Conservation (phyloP, 176 grass and related monocot genomes). For the Hyparrhenia diplandra region DNA sequence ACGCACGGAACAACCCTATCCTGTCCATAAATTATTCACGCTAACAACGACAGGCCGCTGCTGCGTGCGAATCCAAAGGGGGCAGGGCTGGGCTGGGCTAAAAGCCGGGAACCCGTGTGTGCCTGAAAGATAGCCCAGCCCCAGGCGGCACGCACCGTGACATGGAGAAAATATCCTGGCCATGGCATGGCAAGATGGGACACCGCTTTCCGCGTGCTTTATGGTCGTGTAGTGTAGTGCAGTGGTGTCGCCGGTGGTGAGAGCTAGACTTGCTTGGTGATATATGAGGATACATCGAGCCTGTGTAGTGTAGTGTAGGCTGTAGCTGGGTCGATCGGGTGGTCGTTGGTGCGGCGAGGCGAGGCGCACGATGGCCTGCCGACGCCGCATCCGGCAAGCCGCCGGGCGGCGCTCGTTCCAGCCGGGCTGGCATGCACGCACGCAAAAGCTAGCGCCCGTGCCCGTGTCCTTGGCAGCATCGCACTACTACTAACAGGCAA, state of each 20-base stretch:
- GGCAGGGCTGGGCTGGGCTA: neutral
- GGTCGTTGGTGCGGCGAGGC: slow-evolving; percentile 1
- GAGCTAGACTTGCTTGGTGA: neutral
- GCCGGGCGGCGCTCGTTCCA: neutral
- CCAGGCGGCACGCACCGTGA: neutral
- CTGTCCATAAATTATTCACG: neutral
- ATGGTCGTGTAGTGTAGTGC: too few relatives aligned
- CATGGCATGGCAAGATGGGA: neutral
- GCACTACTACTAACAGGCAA: too few relatives aligned
- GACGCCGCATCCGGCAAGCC: slow-evolving; percentile 4
- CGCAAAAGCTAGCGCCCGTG: neutral
- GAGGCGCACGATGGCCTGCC: neutral
- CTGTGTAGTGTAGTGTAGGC: neutral
- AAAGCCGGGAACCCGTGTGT: neutral
- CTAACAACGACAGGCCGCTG: slow-evolving; percentile 12
- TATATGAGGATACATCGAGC: too few relatives aligned
- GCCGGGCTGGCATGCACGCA: neutral
- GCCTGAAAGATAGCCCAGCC: neutral
- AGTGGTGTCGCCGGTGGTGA: neutral
- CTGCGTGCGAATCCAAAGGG: neutral
- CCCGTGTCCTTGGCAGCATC: slow-evolving; percentile 19
- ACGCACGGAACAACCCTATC: neutral
- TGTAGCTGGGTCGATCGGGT: neutral
- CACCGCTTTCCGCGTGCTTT: slow-evolving; percentile 10
- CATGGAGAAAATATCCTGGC: slow-evolving; percentile 10